A percentile compares a stretch with the other conserved stretches of the same genome.
phyloP scores from a whole-genome alignment of 257 asterid genomes.

The Solanum pinnatisectum region DNA sequence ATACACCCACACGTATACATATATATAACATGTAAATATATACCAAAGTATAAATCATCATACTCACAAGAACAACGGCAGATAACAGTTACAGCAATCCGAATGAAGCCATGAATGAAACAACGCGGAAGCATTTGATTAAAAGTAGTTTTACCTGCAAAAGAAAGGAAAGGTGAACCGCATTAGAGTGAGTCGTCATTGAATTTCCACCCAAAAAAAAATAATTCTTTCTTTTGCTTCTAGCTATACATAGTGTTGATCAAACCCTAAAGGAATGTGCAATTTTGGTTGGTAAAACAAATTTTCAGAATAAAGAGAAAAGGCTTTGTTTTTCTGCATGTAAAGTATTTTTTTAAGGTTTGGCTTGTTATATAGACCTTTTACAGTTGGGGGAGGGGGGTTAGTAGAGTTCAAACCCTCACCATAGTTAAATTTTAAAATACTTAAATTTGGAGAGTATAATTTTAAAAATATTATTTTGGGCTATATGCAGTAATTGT shows the following conservation, averaged over 20 bases:
- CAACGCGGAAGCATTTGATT: not conserved
- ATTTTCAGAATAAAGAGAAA: not conserved
- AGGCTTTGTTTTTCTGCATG: not conserved
- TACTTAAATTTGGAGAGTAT: conserved; percentile 6
- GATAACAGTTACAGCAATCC: not conserved
- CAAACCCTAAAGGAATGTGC: not conserved
- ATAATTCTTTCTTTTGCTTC: not conserved
- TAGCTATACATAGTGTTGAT: not conserved
- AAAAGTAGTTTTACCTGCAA: not conserved
- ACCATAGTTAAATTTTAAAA: conserved; percentile 21
- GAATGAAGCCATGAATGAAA: not conserved
- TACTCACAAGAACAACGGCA: not conserved
- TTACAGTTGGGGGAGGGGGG: not conserved
- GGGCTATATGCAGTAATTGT: not conserved
- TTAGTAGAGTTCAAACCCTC: not conserved
- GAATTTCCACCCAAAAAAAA: not conserved
- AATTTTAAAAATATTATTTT: not conserved
- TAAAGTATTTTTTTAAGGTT: conserved; percentile 3
- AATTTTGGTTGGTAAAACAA: not conserved
- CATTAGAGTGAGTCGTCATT: not conserved
- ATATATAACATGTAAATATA: not conserved
- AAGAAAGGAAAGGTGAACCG: not conserved
- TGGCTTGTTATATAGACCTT: not conserved
- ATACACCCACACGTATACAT: not conserved
- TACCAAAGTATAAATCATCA: not conserved